phyloP scores from a whole-genome alignment of 441 rosid species.

The Bruguiera hainesii region DNA sequence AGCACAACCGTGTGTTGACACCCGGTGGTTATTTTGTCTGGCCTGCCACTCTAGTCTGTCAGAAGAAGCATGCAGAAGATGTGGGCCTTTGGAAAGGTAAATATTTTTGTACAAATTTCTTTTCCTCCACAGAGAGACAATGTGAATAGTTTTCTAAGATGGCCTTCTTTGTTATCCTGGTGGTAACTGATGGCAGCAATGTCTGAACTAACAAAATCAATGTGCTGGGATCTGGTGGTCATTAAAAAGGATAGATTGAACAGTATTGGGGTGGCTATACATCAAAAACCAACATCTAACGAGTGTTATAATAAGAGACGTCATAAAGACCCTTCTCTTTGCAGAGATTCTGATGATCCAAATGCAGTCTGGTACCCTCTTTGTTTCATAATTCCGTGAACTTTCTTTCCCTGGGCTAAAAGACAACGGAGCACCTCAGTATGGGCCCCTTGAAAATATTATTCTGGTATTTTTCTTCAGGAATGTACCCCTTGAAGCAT shows the following conservation, averaged over 20 bases:
- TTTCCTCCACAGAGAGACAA: neutral
- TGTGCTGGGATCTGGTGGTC: conserved; percentile 76
- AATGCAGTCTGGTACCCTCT: conserved; percentile 64
- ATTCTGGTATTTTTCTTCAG: conserved; percentile 24
- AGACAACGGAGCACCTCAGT: no score
- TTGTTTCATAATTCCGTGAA: no score
- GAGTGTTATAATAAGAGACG: conserved; percentile 60
- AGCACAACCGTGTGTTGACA: conserved; percentile 69
- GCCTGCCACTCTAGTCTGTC: conserved; percentile 93
- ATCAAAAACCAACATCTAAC: conserved; percentile 58
- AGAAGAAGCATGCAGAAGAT: conserved; percentile 55
- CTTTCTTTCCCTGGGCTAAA: no score
- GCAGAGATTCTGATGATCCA: conserved; percentile 57
- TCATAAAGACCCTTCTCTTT: conserved; percentile 52
- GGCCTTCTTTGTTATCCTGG: conserved; percentile 13
- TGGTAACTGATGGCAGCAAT: conserved; percentile 43
- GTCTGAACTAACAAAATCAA: conserved; percentile 48
- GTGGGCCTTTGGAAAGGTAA: conserved; percentile 75
- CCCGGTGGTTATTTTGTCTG: conserved; percentile 90
- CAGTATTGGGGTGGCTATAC: conserved; percentile 57
- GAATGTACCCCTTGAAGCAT: conserved; percentile 68
- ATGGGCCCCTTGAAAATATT: no score
- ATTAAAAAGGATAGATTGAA: conserved; percentile 48
- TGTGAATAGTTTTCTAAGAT: neutral
- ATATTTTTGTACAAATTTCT: conserved; percentile 10